Evolutionary conservation across 2,329 filamentous ascomycete species (phyloP).

Genomic region (Trichophyton mentagrophytes): DNA sequence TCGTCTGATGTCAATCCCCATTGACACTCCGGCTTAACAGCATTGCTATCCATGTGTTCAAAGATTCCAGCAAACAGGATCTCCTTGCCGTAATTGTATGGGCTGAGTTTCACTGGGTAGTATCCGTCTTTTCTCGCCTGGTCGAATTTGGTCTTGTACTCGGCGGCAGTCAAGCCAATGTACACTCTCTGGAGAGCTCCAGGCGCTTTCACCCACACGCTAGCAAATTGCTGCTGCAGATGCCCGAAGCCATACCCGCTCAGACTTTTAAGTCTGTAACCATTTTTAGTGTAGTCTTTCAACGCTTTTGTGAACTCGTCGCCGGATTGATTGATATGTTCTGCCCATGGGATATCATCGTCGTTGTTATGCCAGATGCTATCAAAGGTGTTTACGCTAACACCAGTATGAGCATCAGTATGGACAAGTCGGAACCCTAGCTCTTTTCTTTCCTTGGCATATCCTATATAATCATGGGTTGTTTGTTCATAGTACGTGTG

Average conservation of each 20-base stretch:
- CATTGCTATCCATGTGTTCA: slow-evolving; percentile 8
- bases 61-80: slow-evolving; percentile 9
- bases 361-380: slow-evolving; percentile 8
- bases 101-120: slow-evolving; percentile 8
- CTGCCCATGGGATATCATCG: background rate
- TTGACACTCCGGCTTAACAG: slow-evolving; percentile 3
- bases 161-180: slow-evolving; percentile 2
- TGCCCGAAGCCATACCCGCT: slow-evolving; percentile 1
- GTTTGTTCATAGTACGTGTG: background rate
- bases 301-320: background rate
- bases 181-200: slow-evolving; percentile 4
- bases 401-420: slow-evolving; percentile 8
- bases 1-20: slow-evolving; percentile 7
- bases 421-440: slow-evolving; percentile 9
- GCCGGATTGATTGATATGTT: background rate
- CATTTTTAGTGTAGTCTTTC: background rate
- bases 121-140: slow-evolving; percentile 9
- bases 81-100: slow-evolving; percentile 7
- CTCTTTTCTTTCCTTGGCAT: slow-evolving; percentile 1
- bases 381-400: slow-evolving; percentile 4
- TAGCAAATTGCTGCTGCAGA: background rate
- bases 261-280: background rate
- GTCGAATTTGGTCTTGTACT: slow-evolving; percentile 7
- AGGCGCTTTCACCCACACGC: slow-evolving; percentile 6
- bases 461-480: slow-evolving; percentile 3